A percentile compares a stretch with the other conserved stretches of the same genome.
Evolutionary conservation across 2,329 filamentous ascomycete species (phyloP).

Genomic region (Apiospora malaysiana): DNA sequence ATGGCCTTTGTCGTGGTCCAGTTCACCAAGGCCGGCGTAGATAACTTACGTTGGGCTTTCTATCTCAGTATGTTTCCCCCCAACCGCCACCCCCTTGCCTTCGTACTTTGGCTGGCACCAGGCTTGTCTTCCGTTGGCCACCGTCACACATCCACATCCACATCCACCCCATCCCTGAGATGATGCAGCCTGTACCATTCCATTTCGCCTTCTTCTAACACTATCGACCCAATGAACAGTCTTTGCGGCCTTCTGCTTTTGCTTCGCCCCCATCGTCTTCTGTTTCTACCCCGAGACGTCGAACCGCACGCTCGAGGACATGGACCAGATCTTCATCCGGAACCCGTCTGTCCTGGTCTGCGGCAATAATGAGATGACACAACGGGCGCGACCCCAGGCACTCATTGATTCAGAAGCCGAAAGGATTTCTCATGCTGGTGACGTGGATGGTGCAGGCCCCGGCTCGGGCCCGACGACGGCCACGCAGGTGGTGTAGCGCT

Average conservation of each 20-base stretch:
- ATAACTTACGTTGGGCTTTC: conserved; percentile 48
- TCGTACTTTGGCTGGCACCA: neutral
- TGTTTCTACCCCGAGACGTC: conserved; percentile 53
- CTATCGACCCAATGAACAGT: conserved; percentile 28
- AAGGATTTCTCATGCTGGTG: conserved; percentile 24
- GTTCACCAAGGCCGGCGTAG: conserved; percentile 50
- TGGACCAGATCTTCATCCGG: conserved; percentile 32
- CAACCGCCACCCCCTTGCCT: neutral
- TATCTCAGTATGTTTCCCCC: conserved; percentile 44
- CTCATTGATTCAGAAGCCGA: conserved; percentile 30
- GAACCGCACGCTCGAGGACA: conserved; percentile 59
- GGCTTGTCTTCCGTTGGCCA: too few relatives aligned
- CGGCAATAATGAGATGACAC: conserved; percentile 31
- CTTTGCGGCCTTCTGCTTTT: conserved; percentile 34
- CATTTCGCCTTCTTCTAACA: too few relatives aligned
- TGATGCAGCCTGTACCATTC: neutral
- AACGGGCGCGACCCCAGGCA: conserved; percentile 28
- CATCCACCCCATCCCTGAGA: too few relatives aligned
- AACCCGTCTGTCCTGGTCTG: conserved; percentile 33
- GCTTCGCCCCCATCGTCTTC: conserved; percentile 46
- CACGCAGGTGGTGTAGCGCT: neutral
- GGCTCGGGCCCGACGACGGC: neutral
- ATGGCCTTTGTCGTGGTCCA: conserved; percentile 50
- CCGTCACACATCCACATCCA: too few relatives aligned
- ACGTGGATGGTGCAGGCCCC: neutral